Evolutionary conservation across 1,284 basidiomycete species (phyloP), one percentile per base, ranked within the genome.

Genomic region (Hypsizygus ulmarius): DNA sequence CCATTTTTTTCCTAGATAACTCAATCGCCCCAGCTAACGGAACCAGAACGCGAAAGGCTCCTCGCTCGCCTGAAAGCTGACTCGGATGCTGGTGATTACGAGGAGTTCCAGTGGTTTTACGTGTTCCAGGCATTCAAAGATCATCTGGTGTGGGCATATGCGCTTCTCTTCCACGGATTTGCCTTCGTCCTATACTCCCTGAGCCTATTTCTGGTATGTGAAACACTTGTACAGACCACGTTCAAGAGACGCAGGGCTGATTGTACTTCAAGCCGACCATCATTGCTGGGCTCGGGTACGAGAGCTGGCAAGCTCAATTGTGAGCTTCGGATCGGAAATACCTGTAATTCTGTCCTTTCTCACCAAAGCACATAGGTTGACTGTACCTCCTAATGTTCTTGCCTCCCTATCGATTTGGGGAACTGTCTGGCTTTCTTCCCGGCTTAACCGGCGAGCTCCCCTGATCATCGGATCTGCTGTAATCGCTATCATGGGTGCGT

Each of bases 131-230:
- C 84, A 2, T 67, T 83, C 50, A 72, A 64, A 41, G 80, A 85
- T 53, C 79, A 75, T 43, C 64, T 82, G 27, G 78, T 82, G 8
- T 87, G 82, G 75, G 76, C 56, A 5, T 88, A 87, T 64, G 77
- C 78, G 0, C 59, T 86, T 30, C 68, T 85, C 11, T 87, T 84
- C 67, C 81, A 87, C 54, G 81, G 80, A 1, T 82, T 78, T 56
- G 77, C 82, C 0, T 81, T 81, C 55, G 76, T 74, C 9, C 56
- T 77, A 11, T 81, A 80, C 55, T 78, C 78, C 12, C 56, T 79
- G 49, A 78, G 77, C 58, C 61, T 81, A 4, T 82, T 80, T 60
- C 53, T 79, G 68, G 78, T 78, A 57, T 41, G 66, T 43, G 27
- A 36, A 5, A 21, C n/a, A 45, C 12, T 5, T 39, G 21, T 33